Evolutionary conservation across 345 rosid species (phyloP).

Genomic region (Populus nigra): DNA sequence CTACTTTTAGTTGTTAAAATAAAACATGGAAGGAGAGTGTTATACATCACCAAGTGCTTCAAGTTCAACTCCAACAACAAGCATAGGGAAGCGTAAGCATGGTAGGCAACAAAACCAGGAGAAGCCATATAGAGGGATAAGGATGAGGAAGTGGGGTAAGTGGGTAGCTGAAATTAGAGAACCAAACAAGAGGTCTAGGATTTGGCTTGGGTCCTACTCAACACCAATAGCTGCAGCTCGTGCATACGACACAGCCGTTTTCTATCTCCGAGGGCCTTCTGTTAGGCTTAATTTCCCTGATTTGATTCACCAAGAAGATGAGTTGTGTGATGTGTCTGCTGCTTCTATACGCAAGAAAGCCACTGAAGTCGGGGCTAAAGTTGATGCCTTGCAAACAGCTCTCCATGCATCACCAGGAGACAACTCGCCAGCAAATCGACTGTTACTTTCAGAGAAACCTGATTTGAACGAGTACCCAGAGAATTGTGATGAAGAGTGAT

Average conservation of each 20-base stretch:
- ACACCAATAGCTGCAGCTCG: conserved; percentile 49
- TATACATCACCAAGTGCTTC: conserved; percentile 7
- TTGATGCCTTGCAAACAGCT: conserved; percentile 35
- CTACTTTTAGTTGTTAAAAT: not conserved
- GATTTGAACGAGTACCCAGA: conserved; percentile 45
- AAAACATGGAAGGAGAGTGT: conserved; percentile 16
- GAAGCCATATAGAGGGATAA: conserved; percentile 44
- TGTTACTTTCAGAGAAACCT: conserved; percentile 22
- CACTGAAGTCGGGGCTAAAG: conserved; percentile 46
- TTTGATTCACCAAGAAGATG: conserved; percentile 22
- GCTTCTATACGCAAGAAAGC: conserved; percentile 43
- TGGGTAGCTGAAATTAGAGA: conserved; percentile 55
- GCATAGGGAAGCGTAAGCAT: conserved; percentile 16
- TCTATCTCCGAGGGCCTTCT: conserved; percentile 49
- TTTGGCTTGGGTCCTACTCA: conserved; percentile 52
- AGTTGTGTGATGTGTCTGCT: conserved; percentile 28
- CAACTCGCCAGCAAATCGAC: not conserved
- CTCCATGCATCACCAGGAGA: conserved; percentile 7
- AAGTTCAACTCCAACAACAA: conserved; percentile 5
- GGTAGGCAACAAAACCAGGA: conserved; percentile 15
- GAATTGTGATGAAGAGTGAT: conserved; percentile 21
- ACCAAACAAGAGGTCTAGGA: conserved; percentile 48
- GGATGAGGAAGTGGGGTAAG: conserved; percentile 62
- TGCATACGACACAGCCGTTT: conserved; percentile 51
- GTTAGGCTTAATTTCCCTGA: conserved; percentile 54